Conservation (phyloP, 1,284 basidiomycete species). For the Neolentinus lepideus region DNA sequence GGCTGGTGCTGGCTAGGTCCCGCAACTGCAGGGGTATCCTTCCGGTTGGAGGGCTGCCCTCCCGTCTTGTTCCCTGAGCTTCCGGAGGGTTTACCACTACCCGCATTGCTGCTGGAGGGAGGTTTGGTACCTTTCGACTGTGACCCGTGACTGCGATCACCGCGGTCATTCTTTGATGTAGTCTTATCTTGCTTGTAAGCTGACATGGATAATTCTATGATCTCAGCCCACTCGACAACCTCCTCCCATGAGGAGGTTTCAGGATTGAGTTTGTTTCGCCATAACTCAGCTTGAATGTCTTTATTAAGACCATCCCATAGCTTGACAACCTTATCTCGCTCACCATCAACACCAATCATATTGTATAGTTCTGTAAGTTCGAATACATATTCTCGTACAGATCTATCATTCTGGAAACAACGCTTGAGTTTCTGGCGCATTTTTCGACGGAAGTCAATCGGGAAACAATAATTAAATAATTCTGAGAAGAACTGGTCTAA, state of each 20-base stretch:
- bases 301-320: neutral
- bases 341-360: neutral
- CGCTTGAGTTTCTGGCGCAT: neutral
- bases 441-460: neutral
- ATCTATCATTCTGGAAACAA: neutral
- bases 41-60: too few species aligned
- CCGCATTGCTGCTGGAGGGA: too few species aligned
- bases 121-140: too few species aligned
- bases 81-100: too few species aligned
- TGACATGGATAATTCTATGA: neutral
- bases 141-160: too few species aligned
- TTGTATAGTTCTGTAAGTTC: neutral
- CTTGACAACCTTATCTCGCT: neutral
- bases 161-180: too few species aligned
- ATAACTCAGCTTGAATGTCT: neutral
- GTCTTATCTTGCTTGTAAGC: too few species aligned
- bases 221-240: neutral
- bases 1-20: too few species aligned
- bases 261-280: neutral
- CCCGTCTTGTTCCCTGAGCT: too few species aligned
- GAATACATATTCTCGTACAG: neutral
- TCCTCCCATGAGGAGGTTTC: neutral
- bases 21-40: too few species aligned
- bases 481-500: constrained; percentile 1
- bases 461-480: constrained; percentile 6